phyloP scores from a whole-genome alignment of 192 early-diverging fungal species.

The Linnemannia schmuckeri region DNA sequence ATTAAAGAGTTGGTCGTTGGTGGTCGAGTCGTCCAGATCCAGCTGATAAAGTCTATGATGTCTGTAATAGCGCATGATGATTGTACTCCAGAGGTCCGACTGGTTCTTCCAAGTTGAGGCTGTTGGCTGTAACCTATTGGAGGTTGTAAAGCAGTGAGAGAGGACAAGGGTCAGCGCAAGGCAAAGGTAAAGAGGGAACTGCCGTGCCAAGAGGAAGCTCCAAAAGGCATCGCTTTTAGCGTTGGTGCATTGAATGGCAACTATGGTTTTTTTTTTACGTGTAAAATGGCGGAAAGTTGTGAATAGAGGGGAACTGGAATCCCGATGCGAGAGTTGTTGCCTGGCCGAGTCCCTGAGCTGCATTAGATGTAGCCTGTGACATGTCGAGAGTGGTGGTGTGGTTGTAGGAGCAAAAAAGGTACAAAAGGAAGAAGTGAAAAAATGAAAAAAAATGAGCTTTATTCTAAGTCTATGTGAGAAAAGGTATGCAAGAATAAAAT shows the following conservation, averaged over 20 bases:
- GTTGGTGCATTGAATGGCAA: not conserved
- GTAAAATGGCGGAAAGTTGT: slow-evolving; percentile 94
- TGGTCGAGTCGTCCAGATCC: slow-evolving; percentile 69
- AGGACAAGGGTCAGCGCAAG: not conserved
- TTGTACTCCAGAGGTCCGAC: slow-evolving; percentile 79
- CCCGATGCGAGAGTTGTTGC: slow-evolving; percentile 42
- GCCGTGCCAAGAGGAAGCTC: not conserved
- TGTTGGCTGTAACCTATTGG: slow-evolving; percentile 29
- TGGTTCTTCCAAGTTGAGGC: slow-evolving; percentile 80
- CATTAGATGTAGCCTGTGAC: slow-evolving; percentile 31
- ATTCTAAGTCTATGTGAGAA: not conserved
- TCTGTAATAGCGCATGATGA: slow-evolving; percentile 80
- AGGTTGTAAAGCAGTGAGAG: not conserved
- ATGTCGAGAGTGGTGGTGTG: not conserved
- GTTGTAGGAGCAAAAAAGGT: not conserved
- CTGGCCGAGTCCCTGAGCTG: slow-evolving; percentile 35
- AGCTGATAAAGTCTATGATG: slow-evolving; percentile 74
- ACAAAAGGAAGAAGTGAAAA: not conserved
- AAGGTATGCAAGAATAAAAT: slow-evolving; percentile 1
- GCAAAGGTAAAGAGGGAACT: not conserved
- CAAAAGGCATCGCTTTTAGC: not conserved
- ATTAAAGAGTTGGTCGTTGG: slow-evolving; percentile 71
- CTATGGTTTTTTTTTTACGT: slow-evolving; percentile 64
- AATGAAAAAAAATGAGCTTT: not conserved
- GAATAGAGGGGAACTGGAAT: slow-evolving; percentile 85